These are phyloP conservation scores for Ogataea parapolymorpha DNA, from an alignment of 805 yeast species.

Conservation along the genomic window DNA sequence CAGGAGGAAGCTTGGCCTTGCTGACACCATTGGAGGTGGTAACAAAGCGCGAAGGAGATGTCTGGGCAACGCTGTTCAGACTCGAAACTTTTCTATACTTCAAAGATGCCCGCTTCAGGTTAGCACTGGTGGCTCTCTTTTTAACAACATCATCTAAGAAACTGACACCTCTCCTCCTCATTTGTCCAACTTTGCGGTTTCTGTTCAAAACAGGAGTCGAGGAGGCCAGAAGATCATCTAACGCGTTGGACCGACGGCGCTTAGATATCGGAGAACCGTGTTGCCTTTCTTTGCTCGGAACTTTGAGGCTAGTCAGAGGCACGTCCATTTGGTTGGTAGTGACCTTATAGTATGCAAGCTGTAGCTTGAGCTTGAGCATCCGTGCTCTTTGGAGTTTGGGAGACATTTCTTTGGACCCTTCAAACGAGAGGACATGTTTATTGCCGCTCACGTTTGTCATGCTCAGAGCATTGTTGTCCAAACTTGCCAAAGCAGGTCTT, in stretches of 20 bases:
- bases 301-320: conserved; percentile 31
- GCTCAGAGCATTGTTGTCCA: conserved; percentile 2
- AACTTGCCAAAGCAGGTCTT: conserved; percentile 7
- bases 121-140: conserved; percentile 27
- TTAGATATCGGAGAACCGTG: conserved; percentile 11
- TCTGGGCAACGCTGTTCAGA: conserved; percentile 18
- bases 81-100: conserved; percentile 3
- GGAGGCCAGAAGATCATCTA: conserved; percentile 36
- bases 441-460: background rate
- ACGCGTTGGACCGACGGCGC: conserved; percentile 24
- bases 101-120: conserved; percentile 27
- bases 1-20: conserved; percentile 28
- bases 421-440: conserved; percentile 3
- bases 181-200: conserved; percentile 2
- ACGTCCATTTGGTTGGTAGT: conserved; percentile 44
- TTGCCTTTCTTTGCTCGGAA: conserved; percentile 11
- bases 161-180: conserved; percentile 13
- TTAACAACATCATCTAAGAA: conserved; percentile 28
- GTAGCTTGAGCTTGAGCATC: conserved; percentile 44
- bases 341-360: conserved; percentile 51
- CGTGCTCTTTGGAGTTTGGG: conserved; percentile 36
- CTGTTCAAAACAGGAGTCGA: conserved; percentile 26
- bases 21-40: conserved; percentile 9
- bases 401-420: conserved; percentile 11
- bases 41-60: conserved; percentile 31